These are phyloP conservation scores for Fusarium sororula DNA, from an alignment of 2,329 filamentous ascomycete species.

Conservation along the genomic window DNA sequence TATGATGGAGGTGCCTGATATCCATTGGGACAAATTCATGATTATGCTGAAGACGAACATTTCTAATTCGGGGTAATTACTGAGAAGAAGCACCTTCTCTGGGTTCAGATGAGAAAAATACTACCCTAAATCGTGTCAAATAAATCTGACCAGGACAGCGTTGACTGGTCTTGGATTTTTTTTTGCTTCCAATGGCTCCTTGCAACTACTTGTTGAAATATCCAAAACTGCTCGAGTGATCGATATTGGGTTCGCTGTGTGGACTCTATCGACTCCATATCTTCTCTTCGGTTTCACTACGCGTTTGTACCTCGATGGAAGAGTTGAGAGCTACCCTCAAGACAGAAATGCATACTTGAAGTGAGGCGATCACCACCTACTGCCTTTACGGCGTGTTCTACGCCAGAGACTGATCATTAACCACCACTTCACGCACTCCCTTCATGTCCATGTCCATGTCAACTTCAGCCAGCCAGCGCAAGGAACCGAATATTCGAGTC, in stretches of 20 bases:
- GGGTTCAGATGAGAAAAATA: neutral
- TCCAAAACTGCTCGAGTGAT: neutral
- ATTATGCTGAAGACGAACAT: accelerated
- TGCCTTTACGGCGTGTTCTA: neutral
- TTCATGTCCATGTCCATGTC: no score
- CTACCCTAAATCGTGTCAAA: neutral
- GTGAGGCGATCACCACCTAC: no score
- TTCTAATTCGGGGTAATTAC: neutral
- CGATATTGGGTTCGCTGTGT: neutral
- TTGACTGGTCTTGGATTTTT: no score
- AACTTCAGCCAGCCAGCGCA: neutral
- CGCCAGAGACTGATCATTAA: neutral
- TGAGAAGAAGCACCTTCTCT: neutral
- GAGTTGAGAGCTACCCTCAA: neutral
- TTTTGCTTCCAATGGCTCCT: accelerated
- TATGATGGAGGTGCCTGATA: no score
- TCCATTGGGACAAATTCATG: no score
- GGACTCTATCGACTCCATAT: neutral
- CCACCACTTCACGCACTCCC: neutral
- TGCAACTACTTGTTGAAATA: accelerated
- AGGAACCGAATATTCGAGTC: neutral
- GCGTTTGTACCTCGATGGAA: neutral
- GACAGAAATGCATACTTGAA: neutral
- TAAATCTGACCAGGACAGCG: neutral
- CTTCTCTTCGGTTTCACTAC: neutral